These are phyloP conservation scores for Eimeria praecox DNA, from an alignment of 169 alveolate species.

Conservation along the genomic window DNA sequence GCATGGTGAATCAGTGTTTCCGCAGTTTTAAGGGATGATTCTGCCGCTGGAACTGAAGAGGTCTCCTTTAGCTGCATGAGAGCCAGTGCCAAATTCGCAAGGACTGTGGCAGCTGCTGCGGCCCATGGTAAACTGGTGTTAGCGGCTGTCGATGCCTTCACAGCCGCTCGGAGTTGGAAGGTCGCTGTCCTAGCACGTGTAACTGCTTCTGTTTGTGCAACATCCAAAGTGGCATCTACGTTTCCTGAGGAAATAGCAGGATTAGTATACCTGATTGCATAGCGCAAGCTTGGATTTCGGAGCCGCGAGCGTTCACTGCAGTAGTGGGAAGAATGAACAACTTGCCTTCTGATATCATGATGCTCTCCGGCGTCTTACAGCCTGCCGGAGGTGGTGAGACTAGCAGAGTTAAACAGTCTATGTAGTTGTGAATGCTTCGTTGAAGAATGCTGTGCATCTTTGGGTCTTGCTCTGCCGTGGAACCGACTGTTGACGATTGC, in stretches of 20 bases:
- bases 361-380: not conserved
- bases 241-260: not conserved
- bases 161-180: not conserved
- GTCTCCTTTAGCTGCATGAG: slow-evolving; percentile 14
- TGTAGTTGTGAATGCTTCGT: not conserved
- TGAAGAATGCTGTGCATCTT: slow-evolving; percentile 18
- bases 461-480: not conserved
- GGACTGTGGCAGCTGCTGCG: slow-evolving; percentile 61
- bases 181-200: not conserved
- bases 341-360: not conserved
- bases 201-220: not conserved
- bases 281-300: not conserved
- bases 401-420: not conserved
- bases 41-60: not conserved
- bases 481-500: not conserved
- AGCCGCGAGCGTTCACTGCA: not conserved
- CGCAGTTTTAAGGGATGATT: not conserved
- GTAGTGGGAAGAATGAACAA: too few species aligned
- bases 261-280: not conserved
- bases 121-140: slow-evolving; percentile 33
- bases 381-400: not conserved
- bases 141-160: not conserved
- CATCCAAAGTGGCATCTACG: not conserved
- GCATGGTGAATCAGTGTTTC: slow-evolving; percentile 40
- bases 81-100: slow-evolving; percentile 19